Base-by-base conservation (phyloP, 306 rosid species). In the Quercus ilex region DNA sequence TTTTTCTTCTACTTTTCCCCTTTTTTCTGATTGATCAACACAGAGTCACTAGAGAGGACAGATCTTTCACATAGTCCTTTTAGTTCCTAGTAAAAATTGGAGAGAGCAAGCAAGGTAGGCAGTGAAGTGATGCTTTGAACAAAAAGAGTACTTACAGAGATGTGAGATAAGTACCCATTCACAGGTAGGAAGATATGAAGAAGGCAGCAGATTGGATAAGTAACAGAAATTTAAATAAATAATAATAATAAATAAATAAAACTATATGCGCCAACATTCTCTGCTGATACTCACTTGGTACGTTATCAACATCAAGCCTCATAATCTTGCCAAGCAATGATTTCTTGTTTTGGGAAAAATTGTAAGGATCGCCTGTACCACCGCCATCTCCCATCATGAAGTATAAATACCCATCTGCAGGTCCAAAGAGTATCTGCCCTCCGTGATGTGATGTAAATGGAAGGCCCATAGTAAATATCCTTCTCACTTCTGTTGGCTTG, bases 321-420 rank as follows among this genome's bases (percentile, higher is more conserved):
- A 90, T 90, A 69, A 96, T 84, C 85, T 96, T 96, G 70, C 99
- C 99, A 13, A 96, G 98, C 89, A 96, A 82, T 17, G 99, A 96
- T 55, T 96, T 96, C 92, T 93, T 93, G 91, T 96, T 93, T 76
- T 96, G 99, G 5, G 98, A 46, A 41, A 96, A 96, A 81, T 88
- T 89, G 83, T 87, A 91, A 55, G 97, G 96, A 93, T 96, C 98
- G 43, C 91, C 97, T 13, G 19, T 1, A 18, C 92, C 91, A 1
- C 99, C 97, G 73, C 99, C 99, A 80, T 91, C 91, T 71, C 99
- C 99, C 97, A 82, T 93, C 96, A 93, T 93, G 74, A 87, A 79
- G 89, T 96, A 96, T 43, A 96, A 83, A 77, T 90, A 88, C 28
- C 99, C 99, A 77, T 96, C 97, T 51, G 78, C 74, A 2, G 96